A percentile compares a stretch with the other conserved stretches of the same genome.
These are phyloP conservation scores for Lipomyces yamanashiensis DNA, from an alignment of 805 yeast species.

Conservation along the genomic window DNA sequence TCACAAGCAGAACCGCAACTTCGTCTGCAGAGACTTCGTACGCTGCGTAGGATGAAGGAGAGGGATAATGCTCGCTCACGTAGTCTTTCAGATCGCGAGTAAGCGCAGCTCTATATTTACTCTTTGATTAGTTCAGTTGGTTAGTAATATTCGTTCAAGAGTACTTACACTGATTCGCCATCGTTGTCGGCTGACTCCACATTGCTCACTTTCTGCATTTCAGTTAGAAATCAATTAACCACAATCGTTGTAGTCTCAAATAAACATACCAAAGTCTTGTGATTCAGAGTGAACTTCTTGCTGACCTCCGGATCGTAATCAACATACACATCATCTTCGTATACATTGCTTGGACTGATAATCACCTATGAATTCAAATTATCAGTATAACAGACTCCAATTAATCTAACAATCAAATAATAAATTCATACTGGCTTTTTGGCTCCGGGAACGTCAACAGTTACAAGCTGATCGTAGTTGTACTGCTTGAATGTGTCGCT, in stretches of 20 bases:
- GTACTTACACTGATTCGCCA: constrained; percentile 15
- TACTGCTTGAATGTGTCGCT: constrained; percentile 48
- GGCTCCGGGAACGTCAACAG: constrained; percentile 45
- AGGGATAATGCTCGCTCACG: constrained; percentile 69
- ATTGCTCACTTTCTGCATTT: constrained; percentile 56
- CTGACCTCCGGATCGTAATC: constrained; percentile 56
- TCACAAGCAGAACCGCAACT: constrained; percentile 61
- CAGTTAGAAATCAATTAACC: constrained; percentile 32
- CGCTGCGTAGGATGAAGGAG: constrained; percentile 54
- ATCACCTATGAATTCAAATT: constrained; percentile 42
- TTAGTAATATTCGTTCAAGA: constrained; percentile 24
- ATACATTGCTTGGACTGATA: constrained; percentile 56
- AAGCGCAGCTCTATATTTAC: constrained; percentile 41
- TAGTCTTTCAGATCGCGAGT: constrained; percentile 52
- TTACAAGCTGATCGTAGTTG: constrained; percentile 49
- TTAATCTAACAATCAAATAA: neutral
- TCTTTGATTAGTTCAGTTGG: neutral
- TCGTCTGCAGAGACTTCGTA: constrained; percentile 46
- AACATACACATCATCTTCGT: constrained; percentile 51
- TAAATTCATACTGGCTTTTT: constrained; percentile 21
- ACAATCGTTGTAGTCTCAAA: neutral
- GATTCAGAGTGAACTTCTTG: constrained; percentile 63
- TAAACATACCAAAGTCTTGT: constrained; percentile 40
- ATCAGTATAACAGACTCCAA: neutral
- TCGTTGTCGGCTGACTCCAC: constrained; percentile 51